These are phyloP conservation scores for Penicillium canariense DNA, from an alignment of 495 filamentous ascomycete species.

Conservation along the genomic window DNA sequence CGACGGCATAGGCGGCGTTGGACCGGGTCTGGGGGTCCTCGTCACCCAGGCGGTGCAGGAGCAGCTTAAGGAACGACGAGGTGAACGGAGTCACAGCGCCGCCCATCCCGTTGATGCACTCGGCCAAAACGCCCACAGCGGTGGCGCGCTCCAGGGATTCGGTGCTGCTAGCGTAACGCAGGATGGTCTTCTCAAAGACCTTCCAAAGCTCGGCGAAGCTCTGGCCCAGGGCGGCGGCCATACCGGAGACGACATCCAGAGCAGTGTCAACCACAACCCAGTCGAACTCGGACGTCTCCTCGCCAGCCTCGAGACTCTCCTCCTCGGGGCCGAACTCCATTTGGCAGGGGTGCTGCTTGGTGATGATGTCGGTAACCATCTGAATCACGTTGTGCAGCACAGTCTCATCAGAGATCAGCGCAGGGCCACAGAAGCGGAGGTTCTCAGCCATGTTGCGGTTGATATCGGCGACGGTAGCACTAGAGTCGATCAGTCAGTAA, in stretches of 20 bases:
- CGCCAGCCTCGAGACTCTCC: conserved; percentile 62
- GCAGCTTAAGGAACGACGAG: conserved; percentile 66
- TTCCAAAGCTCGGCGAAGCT: conserved; percentile 88
- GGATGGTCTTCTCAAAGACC: conserved; percentile 83
- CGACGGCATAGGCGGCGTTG: conserved; percentile 88
- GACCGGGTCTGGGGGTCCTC: conserved; percentile 91
- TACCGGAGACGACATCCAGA: conserved; percentile 80
- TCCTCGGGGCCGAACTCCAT: conserved; percentile 79
- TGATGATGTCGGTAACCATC: conserved; percentile 69
- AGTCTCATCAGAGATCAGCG: conserved; percentile 68
- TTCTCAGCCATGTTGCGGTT: conserved; percentile 93
- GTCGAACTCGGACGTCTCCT: conserved; percentile 92
- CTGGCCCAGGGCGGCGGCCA: conserved; percentile 76
- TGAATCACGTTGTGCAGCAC: conserved; percentile 64
- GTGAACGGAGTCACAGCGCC: conserved; percentile 75
- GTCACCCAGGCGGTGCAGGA: conserved; percentile 83
- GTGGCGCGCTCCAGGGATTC: conserved; percentile 85
- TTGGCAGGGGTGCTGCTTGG: conserved; percentile 88
- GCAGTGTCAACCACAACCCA: conserved; percentile 95
- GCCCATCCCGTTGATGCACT: conserved; percentile 86
- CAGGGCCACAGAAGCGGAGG: conserved; percentile 86
- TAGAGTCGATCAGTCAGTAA: conserved; percentile 49
- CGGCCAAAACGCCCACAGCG: conserved; percentile 86
- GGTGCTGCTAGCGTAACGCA: conserved; percentile 81
- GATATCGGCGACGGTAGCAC: conserved; percentile 87